A percentile compares a stretch with the other conserved stretches of the same genome.
phyloP scores from a whole-genome alignment of 2,329 filamentous ascomycete species.

The Purpureocillium lavendulum region DNA sequence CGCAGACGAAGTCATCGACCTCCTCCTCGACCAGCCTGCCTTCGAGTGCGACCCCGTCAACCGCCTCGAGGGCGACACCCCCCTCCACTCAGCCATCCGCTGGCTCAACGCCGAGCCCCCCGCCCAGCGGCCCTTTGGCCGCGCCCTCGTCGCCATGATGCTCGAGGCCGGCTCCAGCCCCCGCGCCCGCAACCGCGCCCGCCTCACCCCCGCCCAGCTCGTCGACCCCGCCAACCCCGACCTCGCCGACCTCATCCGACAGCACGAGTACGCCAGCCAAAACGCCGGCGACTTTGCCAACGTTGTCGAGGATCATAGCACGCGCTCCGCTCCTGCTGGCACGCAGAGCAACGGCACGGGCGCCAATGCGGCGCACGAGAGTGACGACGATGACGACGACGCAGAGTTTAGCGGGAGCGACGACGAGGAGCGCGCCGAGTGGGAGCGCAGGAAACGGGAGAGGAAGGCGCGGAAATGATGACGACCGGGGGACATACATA shows the following conservation, averaged over 20 bases:
- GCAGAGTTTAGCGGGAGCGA: slow-evolving; percentile 58
- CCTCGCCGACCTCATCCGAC: slow-evolving; percentile 55
- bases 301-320: slow-evolving; percentile 15
- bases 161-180: slow-evolving; percentile 64
- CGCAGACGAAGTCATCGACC: slow-evolving; percentile 70
- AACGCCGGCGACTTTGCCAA: slow-evolving; percentile 51
- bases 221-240: slow-evolving; percentile 62
- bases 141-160: slow-evolving; percentile 67
- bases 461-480: slow-evolving; percentile 22
- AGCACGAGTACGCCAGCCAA: slow-evolving; percentile 58
- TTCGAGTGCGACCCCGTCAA: slow-evolving; percentile 78
- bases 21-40: slow-evolving; percentile 72
- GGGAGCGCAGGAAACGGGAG: slow-evolving; percentile 43
- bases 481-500: not conserved
- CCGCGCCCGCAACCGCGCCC: slow-evolving; percentile 59
- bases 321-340: slow-evolving; percentile 11
- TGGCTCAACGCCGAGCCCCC: slow-evolving; percentile 63
- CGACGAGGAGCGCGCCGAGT: slow-evolving; percentile 55
- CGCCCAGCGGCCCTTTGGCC: slow-evolving; percentile 55
- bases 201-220: slow-evolving; percentile 62
- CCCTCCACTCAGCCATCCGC: slow-evolving; percentile 69
- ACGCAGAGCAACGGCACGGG: slow-evolving; percentile 3
- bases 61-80: slow-evolving; percentile 65
- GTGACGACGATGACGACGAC: slow-evolving; percentile 38
- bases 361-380: slow-evolving; percentile 8